Evolutionary conservation across 129 eudicot genomes (phyloP).

Genomic region (Apium graveolens): DNA sequence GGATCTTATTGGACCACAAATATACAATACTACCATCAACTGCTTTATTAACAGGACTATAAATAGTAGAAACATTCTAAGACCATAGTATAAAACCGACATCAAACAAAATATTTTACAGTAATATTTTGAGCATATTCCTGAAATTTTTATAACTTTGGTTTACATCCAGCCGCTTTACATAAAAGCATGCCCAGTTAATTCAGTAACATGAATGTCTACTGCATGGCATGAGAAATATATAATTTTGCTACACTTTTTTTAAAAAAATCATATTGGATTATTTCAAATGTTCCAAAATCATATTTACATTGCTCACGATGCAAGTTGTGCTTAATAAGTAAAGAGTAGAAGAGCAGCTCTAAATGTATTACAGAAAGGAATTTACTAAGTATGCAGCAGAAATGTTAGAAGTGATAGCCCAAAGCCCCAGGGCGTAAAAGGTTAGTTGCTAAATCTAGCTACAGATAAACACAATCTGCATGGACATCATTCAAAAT

Average conservation of each 20-base stretch:
- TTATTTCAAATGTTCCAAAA: not conserved
- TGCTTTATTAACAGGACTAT: not conserved
- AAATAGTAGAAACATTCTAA: not conserved
- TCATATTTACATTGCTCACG: not conserved
- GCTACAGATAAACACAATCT: not conserved
- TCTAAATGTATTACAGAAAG: not conserved
- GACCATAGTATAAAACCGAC: not conserved
- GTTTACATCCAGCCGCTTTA: not conserved
- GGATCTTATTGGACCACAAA: not conserved
- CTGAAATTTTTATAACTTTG: not conserved
- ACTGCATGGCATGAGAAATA: not conserved
- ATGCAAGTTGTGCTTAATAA: not conserved
- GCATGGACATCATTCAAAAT: not conserved
- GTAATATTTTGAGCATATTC: not conserved
- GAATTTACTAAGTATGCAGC: not conserved
- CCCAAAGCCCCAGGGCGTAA: not conserved
- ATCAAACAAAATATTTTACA: not conserved
- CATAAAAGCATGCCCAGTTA: not conserved
- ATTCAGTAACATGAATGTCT: not conserved
- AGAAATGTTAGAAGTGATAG: not conserved
- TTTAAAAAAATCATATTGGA: not conserved
- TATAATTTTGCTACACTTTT: not conserved
- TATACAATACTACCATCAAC: not conserved
- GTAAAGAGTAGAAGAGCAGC: not conserved
- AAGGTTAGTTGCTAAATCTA: not conserved